Evolutionary conservation across 2,329 filamentous ascomycete genomes (phyloP), one percentile per base, ranked within the genome.

Genomic region (Trichoderma cornu-damae): DNA sequence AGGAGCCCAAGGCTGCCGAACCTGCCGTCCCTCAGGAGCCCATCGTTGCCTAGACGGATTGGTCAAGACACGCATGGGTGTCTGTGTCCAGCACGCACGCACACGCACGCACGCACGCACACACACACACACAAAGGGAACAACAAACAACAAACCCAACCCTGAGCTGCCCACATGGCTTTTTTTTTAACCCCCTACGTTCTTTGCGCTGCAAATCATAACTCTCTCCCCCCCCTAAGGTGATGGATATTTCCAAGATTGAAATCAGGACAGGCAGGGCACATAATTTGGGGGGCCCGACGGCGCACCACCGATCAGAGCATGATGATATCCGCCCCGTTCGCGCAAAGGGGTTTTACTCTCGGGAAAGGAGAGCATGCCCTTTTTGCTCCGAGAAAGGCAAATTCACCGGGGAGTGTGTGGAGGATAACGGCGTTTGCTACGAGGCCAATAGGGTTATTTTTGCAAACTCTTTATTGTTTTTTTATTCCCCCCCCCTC

Each of bases 1-100:
- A 72, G 59, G 72, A 75, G 57, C 71, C 72, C 49, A 58, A 64
- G 50, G 64, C 64, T 56, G 49, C 62, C 34, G 65, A 60, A 51
- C 64, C 61, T 20, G 57, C 63, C 24, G 63, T 66, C 44, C 62
- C 70, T 30, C 62, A 66, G 61, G 61, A 70, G 61, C 66, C 68
- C 24, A 60, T 71, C 59, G 53, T 63, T 47, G 66, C 68, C 60
- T 71, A 70, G 63, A 63, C 48, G 62, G 59, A 18, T 20, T 37
- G 7, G 5, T 22, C 26, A n/a, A 32, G 24, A 47, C 24, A 6
- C 12, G 22, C 34, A 26, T 11, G 42, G 16, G 18, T 38, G 12
- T 32, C n/a, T 30, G n/a, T n/a, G n/a, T n/a, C n/a, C n/a, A n/a
- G n/a, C n/a, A n/a, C n/a, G n/a, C n/a, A n/a, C n/a, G n/a, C n/a